Conservation (phyloP, 257 asterid genomes). For the Paulownia fortunei region DNA sequence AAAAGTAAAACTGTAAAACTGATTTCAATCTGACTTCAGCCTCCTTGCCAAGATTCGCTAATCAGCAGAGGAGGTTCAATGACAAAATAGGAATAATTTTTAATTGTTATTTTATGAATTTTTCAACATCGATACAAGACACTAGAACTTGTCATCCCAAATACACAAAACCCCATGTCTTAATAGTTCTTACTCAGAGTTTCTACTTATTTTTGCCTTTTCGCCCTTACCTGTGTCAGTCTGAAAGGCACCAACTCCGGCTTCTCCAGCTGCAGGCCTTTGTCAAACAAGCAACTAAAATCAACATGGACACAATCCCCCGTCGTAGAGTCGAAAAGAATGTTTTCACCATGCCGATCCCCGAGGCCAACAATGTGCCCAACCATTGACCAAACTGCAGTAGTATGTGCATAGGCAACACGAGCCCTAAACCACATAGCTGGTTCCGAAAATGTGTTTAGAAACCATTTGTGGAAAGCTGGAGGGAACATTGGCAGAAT, state of each 20-base stretch:
- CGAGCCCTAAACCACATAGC: slow-evolving; percentile 99
- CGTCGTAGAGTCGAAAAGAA: slow-evolving; percentile 93
- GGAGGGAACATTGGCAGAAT: slow-evolving; percentile 98
- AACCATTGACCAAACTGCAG: slow-evolving; percentile 99
- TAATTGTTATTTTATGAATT: not conserved
- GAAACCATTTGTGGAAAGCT: slow-evolving; percentile 91
- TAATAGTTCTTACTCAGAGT: not conserved
- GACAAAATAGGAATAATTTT: not conserved
- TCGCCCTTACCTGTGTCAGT: slow-evolving; percentile 80
- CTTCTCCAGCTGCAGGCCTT: slow-evolving; percentile 93
- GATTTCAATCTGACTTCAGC: not conserved
- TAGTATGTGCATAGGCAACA: slow-evolving; percentile 88
- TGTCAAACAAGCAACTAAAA: slow-evolving; percentile 97
- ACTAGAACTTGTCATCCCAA: slow-evolving; percentile 9
- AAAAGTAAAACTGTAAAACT: not conserved
- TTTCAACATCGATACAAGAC: not conserved
- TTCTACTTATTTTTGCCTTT: slow-evolving; percentile 15
- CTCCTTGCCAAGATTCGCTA: not conserved
- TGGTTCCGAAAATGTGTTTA: slow-evolving; percentile 94
- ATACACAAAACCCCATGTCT: not conserved
- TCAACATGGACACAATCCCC: slow-evolving; percentile 99
- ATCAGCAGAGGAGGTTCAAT: slow-evolving; percentile 22
- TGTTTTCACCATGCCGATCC: slow-evolving; percentile 98
- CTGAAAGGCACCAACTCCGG: slow-evolving; percentile 99
- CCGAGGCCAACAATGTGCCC: slow-evolving; percentile 99